Conservation (phyloP, 768 basidiomycete species). For the Lentinula aciculospora region DNA sequence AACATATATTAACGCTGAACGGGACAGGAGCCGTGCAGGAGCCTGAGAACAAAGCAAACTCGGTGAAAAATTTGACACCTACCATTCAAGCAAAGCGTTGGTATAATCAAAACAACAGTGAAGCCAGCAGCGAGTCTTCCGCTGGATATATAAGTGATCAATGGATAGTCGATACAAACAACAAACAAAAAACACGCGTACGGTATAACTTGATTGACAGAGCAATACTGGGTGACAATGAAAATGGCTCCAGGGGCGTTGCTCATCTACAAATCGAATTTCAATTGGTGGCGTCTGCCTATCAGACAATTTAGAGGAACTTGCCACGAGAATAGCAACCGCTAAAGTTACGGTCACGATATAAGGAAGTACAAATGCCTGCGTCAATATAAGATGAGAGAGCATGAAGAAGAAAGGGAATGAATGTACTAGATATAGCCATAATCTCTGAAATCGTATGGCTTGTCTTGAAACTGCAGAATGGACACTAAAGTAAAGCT, state of each 20-base stretch:
- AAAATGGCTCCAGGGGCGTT: not conserved
- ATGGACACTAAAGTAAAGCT: slow-evolving; percentile 1
- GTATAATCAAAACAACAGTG: not conserved
- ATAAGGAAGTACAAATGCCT: not conserved
- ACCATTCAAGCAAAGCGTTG: not conserved
- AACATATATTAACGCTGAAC: not conserved
- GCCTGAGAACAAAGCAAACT: no score
- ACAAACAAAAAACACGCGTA: not conserved
- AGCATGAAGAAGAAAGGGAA: not conserved
- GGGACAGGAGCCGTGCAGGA: not conserved
- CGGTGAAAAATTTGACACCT: not conserved
- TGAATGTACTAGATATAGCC: not conserved
- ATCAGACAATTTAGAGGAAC: not conserved
- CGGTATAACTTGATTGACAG: not conserved
- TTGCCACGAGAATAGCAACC: not conserved
- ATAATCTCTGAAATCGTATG: not conserved
- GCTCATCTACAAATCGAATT: not conserved
- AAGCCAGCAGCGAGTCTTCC: slow-evolving; percentile 1
- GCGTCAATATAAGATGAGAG: not conserved
- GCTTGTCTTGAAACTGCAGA: not conserved
- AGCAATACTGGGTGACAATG: not conserved
- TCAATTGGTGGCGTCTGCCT: not conserved
- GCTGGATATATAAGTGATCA: not conserved
- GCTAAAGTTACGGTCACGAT: not conserved
- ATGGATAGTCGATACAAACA: no score